Base-by-base conservation (phyloP, 306 rosid species). In the Echinosophora koreensis region DNA sequence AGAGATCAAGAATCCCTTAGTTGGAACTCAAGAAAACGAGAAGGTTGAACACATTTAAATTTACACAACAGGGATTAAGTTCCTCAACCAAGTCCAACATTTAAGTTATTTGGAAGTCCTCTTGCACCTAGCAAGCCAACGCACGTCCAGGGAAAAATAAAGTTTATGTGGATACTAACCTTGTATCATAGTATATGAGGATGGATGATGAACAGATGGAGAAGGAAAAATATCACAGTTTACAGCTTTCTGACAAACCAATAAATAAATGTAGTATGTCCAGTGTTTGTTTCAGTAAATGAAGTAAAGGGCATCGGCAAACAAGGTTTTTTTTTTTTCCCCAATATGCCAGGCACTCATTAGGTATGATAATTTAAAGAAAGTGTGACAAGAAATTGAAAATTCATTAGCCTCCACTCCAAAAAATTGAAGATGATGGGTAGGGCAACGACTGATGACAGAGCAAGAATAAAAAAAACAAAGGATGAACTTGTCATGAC, bases 71-170 rank as follows among this genome's bases (percentile, higher is more conserved):
- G 6, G 51, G 12, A 49, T 16, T 34, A 49, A 47, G 50, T 58
- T 78, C 38, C 74, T 47, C 55, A 68, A 59, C 1, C 11, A n/a
- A n/a, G n/a, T n/a, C n/a, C n/a, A 68, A 67, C 37, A 58, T 32
- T 59, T 18, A 34, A 51, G 66, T 44, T 16, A 70, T 63, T 52
- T 71, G 34, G 9, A 71, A 51, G 64, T 50, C 47, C 38, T 62
- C 41, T 70, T 27, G 17, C 66, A 59, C 71, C 63, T 17, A 79
- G 47, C 41, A 4, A 71, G 62, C 38, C 5, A 34, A 49, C 10
- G 5, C 39, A 39, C 32, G 27, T 38, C 14, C 30, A 76, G 28
- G 55, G 34, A 64, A 57, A 61, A 38, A 52, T 12, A 18, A 27
- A 18, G 8, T 16, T 15, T 34, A 16, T 6, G 14, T 63, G 30